These are phyloP conservation scores for Aspergillus ostianus DNA, from an alignment of 495 filamentous ascomycete genomes.

Conservation along the genomic window DNA sequence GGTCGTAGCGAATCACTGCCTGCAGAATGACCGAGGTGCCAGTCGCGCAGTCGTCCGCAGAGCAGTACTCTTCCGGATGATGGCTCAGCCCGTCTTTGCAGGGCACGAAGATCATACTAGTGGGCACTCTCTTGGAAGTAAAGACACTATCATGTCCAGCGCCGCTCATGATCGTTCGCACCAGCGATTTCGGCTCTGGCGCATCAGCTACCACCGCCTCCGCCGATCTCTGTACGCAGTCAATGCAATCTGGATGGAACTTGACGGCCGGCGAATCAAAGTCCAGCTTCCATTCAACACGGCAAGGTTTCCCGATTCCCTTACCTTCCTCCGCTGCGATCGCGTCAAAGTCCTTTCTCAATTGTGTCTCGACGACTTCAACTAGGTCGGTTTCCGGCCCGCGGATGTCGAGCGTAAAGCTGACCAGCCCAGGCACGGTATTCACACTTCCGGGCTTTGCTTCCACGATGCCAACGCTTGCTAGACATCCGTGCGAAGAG, in stretches of 20 bases:
- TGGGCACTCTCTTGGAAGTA: conserved; percentile 57
- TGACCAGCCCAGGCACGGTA: conserved; percentile 69
- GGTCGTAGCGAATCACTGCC: conserved; percentile 60
- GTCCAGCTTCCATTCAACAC: conserved; percentile 58
- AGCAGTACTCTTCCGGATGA: conserved; percentile 62
- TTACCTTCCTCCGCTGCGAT: conserved; percentile 56
- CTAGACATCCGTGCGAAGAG: conserved; percentile 52
- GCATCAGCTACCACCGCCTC: conserved; percentile 48
- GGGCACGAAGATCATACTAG: conserved; percentile 68
- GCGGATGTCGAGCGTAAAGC: conserved; percentile 72
- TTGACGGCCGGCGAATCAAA: conserved; percentile 62
- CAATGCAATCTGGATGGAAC: conserved; percentile 70
- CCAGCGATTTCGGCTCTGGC: conserved; percentile 38
- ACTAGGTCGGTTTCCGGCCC: conserved; percentile 58
- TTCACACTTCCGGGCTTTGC: conserved; percentile 68
- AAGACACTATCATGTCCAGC: conserved; percentile 66
- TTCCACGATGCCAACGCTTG: conserved; percentile 69
- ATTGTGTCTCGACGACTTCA: conserved; percentile 51
- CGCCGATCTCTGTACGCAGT: conserved; percentile 62
- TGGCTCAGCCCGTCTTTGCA: conserved; percentile 64
- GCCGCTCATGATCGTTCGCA: conserved; percentile 52
- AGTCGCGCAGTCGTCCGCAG: conserved; percentile 59
- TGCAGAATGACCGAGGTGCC: conserved; percentile 63
- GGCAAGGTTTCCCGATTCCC: conserved; percentile 52
- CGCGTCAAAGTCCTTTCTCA: conserved; percentile 53